Conservation (phyloP, 1,284 basidiomycete species). For the Marasmius tenuissimus region DNA sequence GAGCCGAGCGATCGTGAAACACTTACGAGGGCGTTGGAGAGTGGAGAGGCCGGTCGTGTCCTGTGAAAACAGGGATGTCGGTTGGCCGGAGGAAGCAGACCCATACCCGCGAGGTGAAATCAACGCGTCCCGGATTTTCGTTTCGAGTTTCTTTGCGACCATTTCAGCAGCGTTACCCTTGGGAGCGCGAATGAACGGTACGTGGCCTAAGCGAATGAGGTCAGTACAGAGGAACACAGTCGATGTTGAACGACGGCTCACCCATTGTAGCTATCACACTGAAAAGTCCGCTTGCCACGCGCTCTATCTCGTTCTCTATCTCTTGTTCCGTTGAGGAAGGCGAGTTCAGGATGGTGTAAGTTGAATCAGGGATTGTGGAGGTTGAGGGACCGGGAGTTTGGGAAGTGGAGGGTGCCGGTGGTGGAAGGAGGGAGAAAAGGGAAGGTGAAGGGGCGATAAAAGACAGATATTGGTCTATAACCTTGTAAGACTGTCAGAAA, state of each 20-base stretch:
- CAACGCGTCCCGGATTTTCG: conserved; percentile 91
- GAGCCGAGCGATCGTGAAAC: conserved; percentile 7
- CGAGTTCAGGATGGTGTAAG: conserved; percentile 91
- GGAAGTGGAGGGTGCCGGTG: conserved; percentile 34
- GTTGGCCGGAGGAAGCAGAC: conserved; percentile 65
- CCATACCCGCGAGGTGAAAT: conserved; percentile 36
- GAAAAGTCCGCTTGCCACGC: conserved; percentile 89
- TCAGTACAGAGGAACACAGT: background rate
- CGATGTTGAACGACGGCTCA: conserved; percentile 30
- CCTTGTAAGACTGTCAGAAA: conserved; percentile 39
- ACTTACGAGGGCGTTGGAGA: conserved; percentile 81
- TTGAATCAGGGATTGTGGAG: conserved; percentile 39
- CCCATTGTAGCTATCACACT: conserved; percentile 93
- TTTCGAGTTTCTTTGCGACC: conserved; percentile 94
- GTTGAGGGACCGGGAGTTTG: conserved; percentile 32
- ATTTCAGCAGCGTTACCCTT: conserved; percentile 98
- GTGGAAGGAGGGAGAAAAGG: conserved; percentile 88
- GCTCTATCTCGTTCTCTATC: conserved; percentile 93
- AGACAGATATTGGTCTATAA: conserved; percentile 95
- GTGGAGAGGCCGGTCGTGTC: conserved; percentile 72
- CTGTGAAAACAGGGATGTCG: conserved; percentile 67
- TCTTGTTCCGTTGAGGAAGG: conserved; percentile 87
- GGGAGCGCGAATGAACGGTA: conserved; percentile 95
- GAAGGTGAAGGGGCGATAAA: conserved; percentile 94
- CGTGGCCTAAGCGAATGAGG: conserved; percentile 60